These are phyloP conservation scores for Berberis thunbergii DNA, from an alignment of 164 flowering plant genomes.

Conservation along the genomic window DNA sequence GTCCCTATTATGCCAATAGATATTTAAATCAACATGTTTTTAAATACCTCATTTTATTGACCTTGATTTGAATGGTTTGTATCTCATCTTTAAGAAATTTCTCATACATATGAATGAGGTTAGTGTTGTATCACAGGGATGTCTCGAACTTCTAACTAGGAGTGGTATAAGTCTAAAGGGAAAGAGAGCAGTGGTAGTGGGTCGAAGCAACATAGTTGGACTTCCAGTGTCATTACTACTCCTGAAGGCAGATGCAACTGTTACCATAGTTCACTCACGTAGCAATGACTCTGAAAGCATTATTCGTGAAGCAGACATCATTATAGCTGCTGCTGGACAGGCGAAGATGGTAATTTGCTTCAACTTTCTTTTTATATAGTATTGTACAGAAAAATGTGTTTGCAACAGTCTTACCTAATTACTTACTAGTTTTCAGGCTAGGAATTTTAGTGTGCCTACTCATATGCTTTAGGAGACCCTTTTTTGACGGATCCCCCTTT, in stretches of 20 bases:
- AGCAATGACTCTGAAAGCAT: constrained; percentile 54
- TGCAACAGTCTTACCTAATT: too few relatives aligned
- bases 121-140: constrained; percentile 46
- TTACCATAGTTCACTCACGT: constrained; percentile 71
- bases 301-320: constrained; percentile 82
- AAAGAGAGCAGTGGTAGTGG: constrained; percentile 88
- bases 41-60: too few relatives aligned
- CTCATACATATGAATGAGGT: not conserved
- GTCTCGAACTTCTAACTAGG: constrained; percentile 73
- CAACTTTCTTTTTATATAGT: too few relatives aligned
- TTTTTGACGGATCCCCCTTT: too few relatives aligned
- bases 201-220: constrained; percentile 97
- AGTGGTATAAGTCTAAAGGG: constrained; percentile 73
- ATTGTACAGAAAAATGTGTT: too few relatives aligned
- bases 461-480: too few relatives aligned
- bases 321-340: constrained; percentile 97
- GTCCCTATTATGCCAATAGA: too few relatives aligned
- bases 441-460: too few relatives aligned
- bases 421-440: too few relatives aligned
- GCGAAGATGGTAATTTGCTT: constrained; percentile 62
- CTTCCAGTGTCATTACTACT: constrained; percentile 80
- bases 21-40: too few relatives aligned
- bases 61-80: not conserved
- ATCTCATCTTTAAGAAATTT: not conserved
- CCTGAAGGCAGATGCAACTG: constrained; percentile 93